A percentile compares a stretch with the other conserved stretches of the same genome.
Evolutionary conservation across 768 basidiomycete species (phyloP).

Genomic region (Tephrocybe rancida): DNA sequence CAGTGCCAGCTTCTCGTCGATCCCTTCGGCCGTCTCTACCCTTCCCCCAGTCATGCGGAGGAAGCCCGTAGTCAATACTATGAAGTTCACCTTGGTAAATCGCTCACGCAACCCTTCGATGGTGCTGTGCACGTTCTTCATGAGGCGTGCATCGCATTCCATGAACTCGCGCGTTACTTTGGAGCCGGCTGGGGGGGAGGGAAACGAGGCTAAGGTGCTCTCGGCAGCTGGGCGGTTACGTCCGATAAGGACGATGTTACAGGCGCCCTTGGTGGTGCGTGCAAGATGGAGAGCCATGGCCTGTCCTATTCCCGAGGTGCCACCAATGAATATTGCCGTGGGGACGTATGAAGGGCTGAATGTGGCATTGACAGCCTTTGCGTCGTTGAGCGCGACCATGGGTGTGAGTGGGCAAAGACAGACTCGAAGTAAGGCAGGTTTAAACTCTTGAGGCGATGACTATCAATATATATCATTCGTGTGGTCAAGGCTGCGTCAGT

Average conservation of each 20-base stretch:
- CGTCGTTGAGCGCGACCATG: constrained; percentile 31
- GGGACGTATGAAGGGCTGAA: constrained; percentile 26
- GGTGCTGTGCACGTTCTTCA: constrained; percentile 48
- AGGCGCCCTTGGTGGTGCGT: constrained; percentile 47
- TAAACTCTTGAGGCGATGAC: no score
- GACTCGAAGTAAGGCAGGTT: no score
- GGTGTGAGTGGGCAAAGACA: neutral
- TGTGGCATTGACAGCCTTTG: constrained; percentile 34
- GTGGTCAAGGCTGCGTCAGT: no score
- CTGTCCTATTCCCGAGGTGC: constrained; percentile 51
- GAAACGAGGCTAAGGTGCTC: constrained; percentile 42
- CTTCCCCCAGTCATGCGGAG: constrained; percentile 36
- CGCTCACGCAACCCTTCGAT: constrained; percentile 29
- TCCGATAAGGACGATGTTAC: constrained; percentile 55
- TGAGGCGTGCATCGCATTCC: constrained; percentile 53
- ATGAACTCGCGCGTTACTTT: constrained; percentile 45
- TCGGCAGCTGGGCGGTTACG: constrained; percentile 52
- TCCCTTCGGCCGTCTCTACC: constrained; percentile 44
- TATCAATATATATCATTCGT: no score
- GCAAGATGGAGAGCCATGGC: constrained; percentile 49
- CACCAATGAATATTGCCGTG: constrained; percentile 44
- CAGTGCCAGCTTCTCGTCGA: constrained; percentile 44
- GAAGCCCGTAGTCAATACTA: constrained; percentile 49
- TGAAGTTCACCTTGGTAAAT: constrained; percentile 52
- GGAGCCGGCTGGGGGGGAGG: constrained; percentile 27